Evolutionary conservation across 129 eudicot genomes (phyloP), one percentile per base, ranked within the genome.

Genomic region (Chrysanthemum makinoi): DNA sequence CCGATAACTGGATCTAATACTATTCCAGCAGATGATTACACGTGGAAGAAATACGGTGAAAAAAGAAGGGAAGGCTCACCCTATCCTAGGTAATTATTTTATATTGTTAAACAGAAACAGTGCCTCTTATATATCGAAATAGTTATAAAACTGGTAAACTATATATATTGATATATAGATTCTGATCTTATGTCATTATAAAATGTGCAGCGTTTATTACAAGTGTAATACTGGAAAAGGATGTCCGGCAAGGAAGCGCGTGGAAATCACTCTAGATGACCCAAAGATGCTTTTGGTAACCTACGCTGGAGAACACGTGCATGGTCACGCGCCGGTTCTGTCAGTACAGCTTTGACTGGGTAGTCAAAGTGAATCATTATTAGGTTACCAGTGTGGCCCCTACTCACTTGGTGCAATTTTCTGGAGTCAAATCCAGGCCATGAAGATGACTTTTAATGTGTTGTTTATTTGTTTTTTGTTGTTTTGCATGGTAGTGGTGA

Each of bases 1-100:
- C 88, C 95, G 16, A 87, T 88, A 3, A 70, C 62, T 8, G 85
- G 98, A 76, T 79, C 91, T 0, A 87, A 85, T 0, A 85, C 85
- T 66, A 86, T 91, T 11, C 98, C 98, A 6, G 78, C 87, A 11
- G 98, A 91, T 59, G 89, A 89, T 78, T 91, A 66, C 63, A 88
- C 98, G 0, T 91, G 98, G 98, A 86, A 84, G 65, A 91, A 91
- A 30, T 89, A 91, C 67, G 96, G 96, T 48, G 96, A 91, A 69
- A 91, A n/a, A 82, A 82, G 80, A 18, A 81, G 85, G n/a, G 79
- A 82, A 46, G 98, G 96, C 47, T 83, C 96, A 2, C 83, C 80
- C 3, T 81, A 83, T 44, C 95, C 96, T 63, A 80, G 97, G 97
- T 88, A 83, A 57, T 22, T 22, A 22, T 22, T 22, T 22, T 22